Percentiles rank a stretch among this genome's conserved stretches.
Evolutionary conservation across 306 rosid species (phyloP).

Genomic region (Casuarina equisetifolia): DNA sequence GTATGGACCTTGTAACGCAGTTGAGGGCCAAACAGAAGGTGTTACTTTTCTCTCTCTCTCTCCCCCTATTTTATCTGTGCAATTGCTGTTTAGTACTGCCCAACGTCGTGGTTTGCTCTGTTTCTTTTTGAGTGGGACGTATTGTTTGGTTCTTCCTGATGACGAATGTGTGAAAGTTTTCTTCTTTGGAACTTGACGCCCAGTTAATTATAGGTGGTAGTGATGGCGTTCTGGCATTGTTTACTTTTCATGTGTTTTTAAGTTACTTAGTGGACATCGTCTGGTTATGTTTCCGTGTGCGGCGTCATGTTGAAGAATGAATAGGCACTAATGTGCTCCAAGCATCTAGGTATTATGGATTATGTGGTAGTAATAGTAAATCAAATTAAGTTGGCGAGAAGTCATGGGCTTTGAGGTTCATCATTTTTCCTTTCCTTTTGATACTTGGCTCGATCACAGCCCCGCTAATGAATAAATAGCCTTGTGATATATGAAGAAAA

Average conservation of each 20-base stretch:
- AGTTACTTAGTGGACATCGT: neutral
- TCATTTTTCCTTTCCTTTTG: neutral
- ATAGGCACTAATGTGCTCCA: neutral
- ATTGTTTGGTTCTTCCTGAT: neutral
- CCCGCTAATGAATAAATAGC: no score
- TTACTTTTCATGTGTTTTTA: neutral
- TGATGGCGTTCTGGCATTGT: neutral
- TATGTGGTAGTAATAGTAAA: neutral
- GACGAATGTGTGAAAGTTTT: neutral
- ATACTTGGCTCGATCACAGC: neutral
- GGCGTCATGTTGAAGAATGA: no score
- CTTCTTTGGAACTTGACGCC: neutral
- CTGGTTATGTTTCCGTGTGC: neutral
- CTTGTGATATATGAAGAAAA: no score
- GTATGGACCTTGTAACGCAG: conserved; percentile 62
- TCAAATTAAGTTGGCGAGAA: neutral
- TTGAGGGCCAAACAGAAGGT: conserved; percentile 83
- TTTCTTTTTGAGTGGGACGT: neutral
- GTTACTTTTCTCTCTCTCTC: conserved; percentile 9
- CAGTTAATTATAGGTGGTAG: neutral
- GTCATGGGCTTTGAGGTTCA: neutral
- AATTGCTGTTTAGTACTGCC: neutral
- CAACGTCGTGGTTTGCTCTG: neutral
- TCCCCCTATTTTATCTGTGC: neutral
- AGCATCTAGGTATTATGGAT: neutral